Percentiles rank a stretch among this genome's conserved stretches.
These are phyloP conservation scores for Trypanosoma rangeli DNA, from an alignment of 208 protist genomes.

Conservation along the genomic window DNA sequence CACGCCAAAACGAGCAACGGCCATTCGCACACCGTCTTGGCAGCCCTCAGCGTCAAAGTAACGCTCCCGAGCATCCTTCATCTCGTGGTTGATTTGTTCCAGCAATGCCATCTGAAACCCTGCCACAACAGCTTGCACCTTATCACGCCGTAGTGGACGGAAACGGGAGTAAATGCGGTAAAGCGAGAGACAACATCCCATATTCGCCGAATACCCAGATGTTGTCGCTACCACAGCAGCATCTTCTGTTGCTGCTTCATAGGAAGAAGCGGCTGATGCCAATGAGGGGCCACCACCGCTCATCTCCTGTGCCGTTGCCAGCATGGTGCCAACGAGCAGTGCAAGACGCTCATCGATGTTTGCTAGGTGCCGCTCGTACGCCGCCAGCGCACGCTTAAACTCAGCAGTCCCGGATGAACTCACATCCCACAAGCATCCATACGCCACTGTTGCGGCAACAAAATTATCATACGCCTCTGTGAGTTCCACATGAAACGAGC, in stretches of 20 bases:
- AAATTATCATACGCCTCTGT: constrained; percentile 47
- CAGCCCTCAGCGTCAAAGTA: constrained; percentile 60
- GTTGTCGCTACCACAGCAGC: background rate
- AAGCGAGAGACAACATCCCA: constrained; percentile 12
- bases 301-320: constrained; percentile 56
- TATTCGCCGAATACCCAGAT: background rate
- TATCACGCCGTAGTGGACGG: constrained; percentile 61
- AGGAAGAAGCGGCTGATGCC: background rate
- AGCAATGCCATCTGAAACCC: constrained; percentile 65
- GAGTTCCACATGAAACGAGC: constrained; percentile 40
- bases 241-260: background rate
- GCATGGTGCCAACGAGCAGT: constrained; percentile 53
- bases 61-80: constrained; percentile 61
- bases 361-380: constrained; percentile 45
- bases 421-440: constrained; percentile 45
- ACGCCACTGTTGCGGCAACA: background rate
- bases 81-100: constrained; percentile 60
- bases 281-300: constrained; percentile 6
- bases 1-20: constrained; percentile 51
- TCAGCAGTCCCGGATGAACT: constrained; percentile 28
- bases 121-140: constrained; percentile 62
- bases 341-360: constrained; percentile 74
- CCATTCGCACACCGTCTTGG: constrained; percentile 47
- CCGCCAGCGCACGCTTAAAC: constrained; percentile 42
- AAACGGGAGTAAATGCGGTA: constrained; percentile 72